A percentile compares a stretch with the other conserved stretches of the same genome.
phyloP scores from a whole-genome alignment of 1,284 basidiomycete genomes.

The Trichosporon sp. region DNA sequence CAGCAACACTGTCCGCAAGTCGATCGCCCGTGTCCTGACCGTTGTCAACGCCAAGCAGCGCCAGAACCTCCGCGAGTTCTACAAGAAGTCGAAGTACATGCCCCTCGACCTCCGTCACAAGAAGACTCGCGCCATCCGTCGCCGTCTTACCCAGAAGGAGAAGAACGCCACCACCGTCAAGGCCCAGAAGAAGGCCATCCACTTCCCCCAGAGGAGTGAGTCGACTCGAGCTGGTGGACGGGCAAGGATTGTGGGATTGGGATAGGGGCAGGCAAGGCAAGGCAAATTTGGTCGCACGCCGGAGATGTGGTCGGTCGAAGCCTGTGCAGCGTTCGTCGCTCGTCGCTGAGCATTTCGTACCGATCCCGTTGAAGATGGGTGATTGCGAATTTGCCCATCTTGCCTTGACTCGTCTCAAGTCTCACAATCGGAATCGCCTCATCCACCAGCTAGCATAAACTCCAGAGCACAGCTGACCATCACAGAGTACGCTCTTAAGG shows the following conservation, averaged over 20 bases:
- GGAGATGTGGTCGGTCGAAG: neutral
- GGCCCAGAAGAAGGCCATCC: constrained; percentile 86
- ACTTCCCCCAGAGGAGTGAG: constrained; percentile 67
- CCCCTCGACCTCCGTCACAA: constrained; percentile 97
- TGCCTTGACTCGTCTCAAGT: neutral
- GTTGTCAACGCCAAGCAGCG: constrained; percentile 98
- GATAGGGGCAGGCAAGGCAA: neutral
- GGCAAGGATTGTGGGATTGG: neutral
- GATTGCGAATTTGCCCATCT: neutral
- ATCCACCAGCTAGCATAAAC: neutral
- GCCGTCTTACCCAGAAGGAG: constrained; percentile 88
- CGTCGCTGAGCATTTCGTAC: neutral
- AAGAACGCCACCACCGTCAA: constrained; percentile 75
- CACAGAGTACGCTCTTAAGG: constrained; percentile 49
- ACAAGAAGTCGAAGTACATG: constrained; percentile 84
- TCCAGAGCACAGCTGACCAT: neutral
- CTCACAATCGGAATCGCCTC: neutral
- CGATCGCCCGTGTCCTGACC: constrained; percentile 95
- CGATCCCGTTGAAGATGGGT: neutral
- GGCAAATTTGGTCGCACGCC: neutral
- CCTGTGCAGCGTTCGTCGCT: neutral
- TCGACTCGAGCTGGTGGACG: constrained; percentile 6
- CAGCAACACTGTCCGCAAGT: constrained; percentile 96
- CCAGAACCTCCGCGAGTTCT: constrained; percentile 93
- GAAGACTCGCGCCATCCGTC: constrained; percentile 97